phyloP scores from a whole-genome alignment of 805 yeast genomes.

The Cyberlindnera misumaiensis region DNA sequence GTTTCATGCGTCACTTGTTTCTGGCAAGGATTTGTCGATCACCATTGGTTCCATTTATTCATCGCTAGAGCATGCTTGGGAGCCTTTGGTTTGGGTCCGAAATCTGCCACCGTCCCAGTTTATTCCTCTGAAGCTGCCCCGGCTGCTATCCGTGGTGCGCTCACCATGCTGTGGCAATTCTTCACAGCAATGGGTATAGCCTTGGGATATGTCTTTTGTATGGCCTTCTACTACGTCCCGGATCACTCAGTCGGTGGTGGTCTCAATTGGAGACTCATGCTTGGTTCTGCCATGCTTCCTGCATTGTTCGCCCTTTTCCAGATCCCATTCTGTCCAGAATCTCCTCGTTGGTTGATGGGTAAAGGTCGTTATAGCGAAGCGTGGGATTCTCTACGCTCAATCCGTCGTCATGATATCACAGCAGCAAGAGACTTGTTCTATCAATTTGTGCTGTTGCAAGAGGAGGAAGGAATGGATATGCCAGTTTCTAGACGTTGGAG shows the following conservation, averaged over 20 bases:
- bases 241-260: conserved; percentile 30
- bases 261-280: conserved; percentile 65
- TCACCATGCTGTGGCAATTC: conserved; percentile 71
- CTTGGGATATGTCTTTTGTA: conserved; percentile 59
- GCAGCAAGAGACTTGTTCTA: conserved; percentile 71
- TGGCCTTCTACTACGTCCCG: conserved; percentile 54
- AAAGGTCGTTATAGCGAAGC: conserved; percentile 57
- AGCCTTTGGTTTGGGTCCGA: conserved; percentile 59
- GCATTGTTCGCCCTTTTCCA: conserved; percentile 54
- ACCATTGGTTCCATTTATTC: conserved; percentile 60
- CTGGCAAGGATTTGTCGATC: conserved; percentile 56
- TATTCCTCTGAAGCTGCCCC: conserved; percentile 65
- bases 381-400: conserved; percentile 39
- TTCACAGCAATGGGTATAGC: conserved; percentile 72
- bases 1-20: conserved; percentile 57
- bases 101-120: conserved; percentile 71
- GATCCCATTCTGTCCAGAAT: conserved; percentile 64
- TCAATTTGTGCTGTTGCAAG: conserved; percentile 56
- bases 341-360: conserved; percentile 77
- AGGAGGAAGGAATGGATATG: conserved; percentile 46
- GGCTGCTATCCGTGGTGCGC: conserved; percentile 53
- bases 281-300: conserved; percentile 62
- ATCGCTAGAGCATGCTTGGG: conserved; percentile 62
- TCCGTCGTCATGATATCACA: conserved; percentile 45
- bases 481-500: conserved; percentile 41